Base-by-base conservation (phyloP, 2,329 filamentous ascomycete species). In the Cladosporium austrohemisphaericum region DNA sequence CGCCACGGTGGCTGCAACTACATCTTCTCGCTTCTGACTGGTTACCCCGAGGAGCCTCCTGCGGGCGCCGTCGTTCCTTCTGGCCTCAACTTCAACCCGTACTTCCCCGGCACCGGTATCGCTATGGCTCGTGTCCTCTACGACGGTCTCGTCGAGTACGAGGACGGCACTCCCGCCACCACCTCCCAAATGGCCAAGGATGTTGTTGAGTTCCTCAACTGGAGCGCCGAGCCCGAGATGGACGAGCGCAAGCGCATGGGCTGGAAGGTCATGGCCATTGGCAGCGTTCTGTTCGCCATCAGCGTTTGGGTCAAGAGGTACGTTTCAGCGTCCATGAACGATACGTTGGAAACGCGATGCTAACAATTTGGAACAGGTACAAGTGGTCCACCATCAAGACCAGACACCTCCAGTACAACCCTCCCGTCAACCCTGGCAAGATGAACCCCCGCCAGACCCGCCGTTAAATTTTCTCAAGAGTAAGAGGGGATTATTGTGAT, bases 121-220 rank as follows among this genome's bases (percentile, higher is more conserved):
- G 93, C 88, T 65, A 98, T 98, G 93, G 92, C 86, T 64, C 92
- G 93, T 83, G 93, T 97, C 54, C 83, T 98, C 54, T 98, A 95
- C 76, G 93, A 98, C 62, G 93, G 89, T 57, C 77, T 98, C 51
- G 93, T 98, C 57, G 93, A 98, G 72, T 98, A 97, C 76, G 93
- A 98, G 71, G 93, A 98, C 61, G 90, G 81, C 56, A 98, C 93
- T 33, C 88, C 90, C 45, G 93, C 93, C 41, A 88, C 92, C 55
- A 90, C 90, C 59, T 96, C 92, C 56, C 93, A 98, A 77, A 98
- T 98, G 93, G 93, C 93, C 72, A 98, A 98, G 85, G 93, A 98
- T 64, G 93, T 98, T 53, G 84, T 87, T 53, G 93, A 98, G 76
- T 98, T 98, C 79, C 81, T 98, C 68, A 97, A 98, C 85, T 98